phyloP scores from a whole-genome alignment of 2,329 filamentous ascomycete genomes.

The Taxawa tesnikishii region DNA sequence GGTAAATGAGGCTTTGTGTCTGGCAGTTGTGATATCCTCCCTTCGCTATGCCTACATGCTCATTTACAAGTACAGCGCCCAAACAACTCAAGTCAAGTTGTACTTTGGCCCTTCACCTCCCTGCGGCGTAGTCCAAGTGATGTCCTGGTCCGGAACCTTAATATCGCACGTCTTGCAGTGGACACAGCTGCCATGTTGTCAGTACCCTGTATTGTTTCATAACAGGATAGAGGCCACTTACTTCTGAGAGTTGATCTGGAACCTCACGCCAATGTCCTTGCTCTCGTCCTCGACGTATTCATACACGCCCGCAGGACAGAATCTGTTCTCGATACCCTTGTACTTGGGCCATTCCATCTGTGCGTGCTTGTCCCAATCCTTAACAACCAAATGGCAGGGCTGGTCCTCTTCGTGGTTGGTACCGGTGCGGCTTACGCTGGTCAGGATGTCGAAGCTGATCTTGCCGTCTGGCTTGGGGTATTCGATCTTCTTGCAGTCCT shows the following conservation, averaged over 20 bases:
- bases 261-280: constrained; percentile 79
- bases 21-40: too few species aligned
- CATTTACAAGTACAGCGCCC: too few species aligned
- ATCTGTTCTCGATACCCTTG: constrained; percentile 88
- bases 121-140: constrained; percentile 80
- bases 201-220: too few species aligned
- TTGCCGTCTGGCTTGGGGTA: constrained; percentile 95
- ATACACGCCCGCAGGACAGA: constrained; percentile 95
- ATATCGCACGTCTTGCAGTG: constrained; percentile 99
- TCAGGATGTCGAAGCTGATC: constrained; percentile 91
- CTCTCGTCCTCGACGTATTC: constrained; percentile 90
- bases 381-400: constrained; percentile 87
- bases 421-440: constrained; percentile 85
- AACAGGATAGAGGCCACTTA: constrained; percentile 49
- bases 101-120: constrained; percentile 65
- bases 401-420: constrained; percentile 99
- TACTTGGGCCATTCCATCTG: constrained; percentile 72
- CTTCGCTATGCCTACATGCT: too few species aligned
- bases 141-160: constrained; percentile 92
- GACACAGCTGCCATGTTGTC: constrained; percentile 58
- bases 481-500: constrained; percentile 75
- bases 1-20: too few species aligned
- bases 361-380: constrained; percentile 88
- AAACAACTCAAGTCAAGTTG: constrained; percentile 38
- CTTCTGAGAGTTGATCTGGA: constrained; percentile 98